These are phyloP conservation scores for Amaranthus hypochondriacus DNA, from an alignment of 148 eudicot genomes.

Conservation along the genomic window DNA sequence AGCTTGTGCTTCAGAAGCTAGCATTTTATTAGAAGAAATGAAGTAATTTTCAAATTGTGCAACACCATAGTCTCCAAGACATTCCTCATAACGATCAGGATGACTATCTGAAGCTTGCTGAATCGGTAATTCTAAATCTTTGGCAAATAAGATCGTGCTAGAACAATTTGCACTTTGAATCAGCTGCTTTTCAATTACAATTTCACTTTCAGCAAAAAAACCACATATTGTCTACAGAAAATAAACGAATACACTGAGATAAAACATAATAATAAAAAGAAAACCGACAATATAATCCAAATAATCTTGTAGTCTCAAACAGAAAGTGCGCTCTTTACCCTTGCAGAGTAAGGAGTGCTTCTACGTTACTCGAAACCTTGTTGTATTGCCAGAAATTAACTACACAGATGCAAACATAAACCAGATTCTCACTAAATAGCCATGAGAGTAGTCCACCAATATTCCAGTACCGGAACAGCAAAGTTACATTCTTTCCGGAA, in stretches of 20 bases:
- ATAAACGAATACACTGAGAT: neutral
- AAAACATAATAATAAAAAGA: neutral
- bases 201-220: slow-evolving; percentile 10
- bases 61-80: slow-evolving; percentile 15
- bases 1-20: slow-evolving; percentile 14
- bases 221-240: slow-evolving; percentile 1
- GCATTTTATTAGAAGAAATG: slow-evolving; percentile 13
- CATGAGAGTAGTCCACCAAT: too few species aligned
- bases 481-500: too few species aligned
- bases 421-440: too few species aligned
- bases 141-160: neutral
- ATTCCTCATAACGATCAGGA: slow-evolving; percentile 26
- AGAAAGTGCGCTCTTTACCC: neutral
- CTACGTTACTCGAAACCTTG: too few species aligned
- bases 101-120: slow-evolving; percentile 12
- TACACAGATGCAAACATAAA: too few species aligned
- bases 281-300: neutral
- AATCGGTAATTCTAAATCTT: slow-evolving; percentile 10
- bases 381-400: too few species aligned
- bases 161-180: neutral
- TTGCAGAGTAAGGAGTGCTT: neutral
- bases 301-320: neutral
- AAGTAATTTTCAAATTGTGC: slow-evolving; percentile 12
- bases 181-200: neutral
- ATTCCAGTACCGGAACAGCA: too few species aligned